Conservation (phyloP, 352 stramenopile genomes). For the Pythium sukuiense region DNA sequence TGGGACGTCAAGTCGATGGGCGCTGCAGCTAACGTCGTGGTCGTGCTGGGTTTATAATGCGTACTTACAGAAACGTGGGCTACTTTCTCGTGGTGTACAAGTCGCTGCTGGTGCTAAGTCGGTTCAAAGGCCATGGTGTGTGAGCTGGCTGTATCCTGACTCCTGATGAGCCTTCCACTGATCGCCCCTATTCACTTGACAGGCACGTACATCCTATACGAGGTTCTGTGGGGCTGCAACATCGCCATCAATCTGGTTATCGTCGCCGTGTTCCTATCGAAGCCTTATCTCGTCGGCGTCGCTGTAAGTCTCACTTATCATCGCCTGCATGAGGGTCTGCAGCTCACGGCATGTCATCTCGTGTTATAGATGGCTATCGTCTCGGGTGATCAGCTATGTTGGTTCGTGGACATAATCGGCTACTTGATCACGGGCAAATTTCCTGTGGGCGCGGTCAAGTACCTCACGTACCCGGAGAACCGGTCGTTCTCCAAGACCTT, state of each 20-base stretch:
- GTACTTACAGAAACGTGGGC: constrained; percentile 40
- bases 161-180: too few species aligned
- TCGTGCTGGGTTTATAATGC: neutral
- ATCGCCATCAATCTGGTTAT: constrained; percentile 67
- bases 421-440: constrained; percentile 85
- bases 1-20: too few species aligned
- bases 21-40: too few species aligned
- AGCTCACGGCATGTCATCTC: neutral
- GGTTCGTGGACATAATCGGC: constrained; percentile 86
- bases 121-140: constrained; percentile 64
- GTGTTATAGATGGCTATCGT: constrained; percentile 82
- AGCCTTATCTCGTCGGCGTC: constrained; percentile 82
- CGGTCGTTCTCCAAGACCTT: constrained; percentile 80
- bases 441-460: constrained; percentile 87
- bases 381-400: constrained; percentile 92
- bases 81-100: constrained; percentile 59
- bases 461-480: constrained; percentile 85
- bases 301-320: constrained; percentile 37
- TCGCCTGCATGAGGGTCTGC: neutral
- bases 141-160: neutral
- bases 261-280: constrained; percentile 65
- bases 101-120: constrained; percentile 44
- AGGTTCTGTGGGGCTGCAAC: constrained; percentile 84
- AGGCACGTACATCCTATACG: constrained; percentile 80
- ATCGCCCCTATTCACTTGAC: too few species aligned